Conservation (phyloP, 1,284 basidiomycete genomes). For the Irpex sp. region DNA sequence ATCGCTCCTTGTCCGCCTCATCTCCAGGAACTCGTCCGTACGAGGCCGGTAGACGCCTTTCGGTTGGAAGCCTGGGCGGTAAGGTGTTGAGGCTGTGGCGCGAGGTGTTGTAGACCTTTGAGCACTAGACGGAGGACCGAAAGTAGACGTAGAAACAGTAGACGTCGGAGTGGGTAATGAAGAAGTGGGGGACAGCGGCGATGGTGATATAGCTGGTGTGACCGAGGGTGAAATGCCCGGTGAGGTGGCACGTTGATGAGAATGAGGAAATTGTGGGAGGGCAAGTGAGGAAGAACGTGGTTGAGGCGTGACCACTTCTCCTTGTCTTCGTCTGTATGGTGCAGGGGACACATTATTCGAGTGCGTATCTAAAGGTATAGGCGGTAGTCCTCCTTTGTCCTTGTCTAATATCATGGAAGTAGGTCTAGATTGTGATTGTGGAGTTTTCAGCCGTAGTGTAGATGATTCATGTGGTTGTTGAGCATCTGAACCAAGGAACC, state of each 20-base stretch:
- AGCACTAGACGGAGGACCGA: neutral
- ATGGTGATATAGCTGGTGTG: slow-evolving; percentile 18
- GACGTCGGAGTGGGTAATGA: slow-evolving; percentile 16
- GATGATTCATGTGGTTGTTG: neutral
- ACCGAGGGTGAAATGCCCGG: slow-evolving; percentile 14
- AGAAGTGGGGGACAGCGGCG: slow-evolving; percentile 24
- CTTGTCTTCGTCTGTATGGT: neutral
- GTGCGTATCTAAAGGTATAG: slow-evolving; percentile 16
- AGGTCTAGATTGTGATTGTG: slow-evolving; percentile 18
- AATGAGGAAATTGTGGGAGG: slow-evolving; percentile 18
- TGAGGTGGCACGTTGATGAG: slow-evolving; percentile 22
- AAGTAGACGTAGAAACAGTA: neutral
- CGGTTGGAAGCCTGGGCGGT: slow-evolving; percentile 78
- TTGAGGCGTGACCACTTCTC: neutral
- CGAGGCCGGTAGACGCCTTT: slow-evolving; percentile 67
- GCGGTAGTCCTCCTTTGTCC: slow-evolving; percentile 20
- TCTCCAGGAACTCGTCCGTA: slow-evolving; percentile 74
- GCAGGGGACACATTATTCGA: neutral
- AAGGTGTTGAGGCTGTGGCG: slow-evolving; percentile 41
- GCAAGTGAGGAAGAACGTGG: slow-evolving; percentile 9
- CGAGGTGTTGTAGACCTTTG: slow-evolving; percentile 6
- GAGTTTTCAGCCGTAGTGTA: slow-evolving; percentile 2
- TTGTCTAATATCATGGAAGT: slow-evolving; percentile 17
- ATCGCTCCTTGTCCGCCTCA: slow-evolving; percentile 52
- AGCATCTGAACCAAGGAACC: slow-evolving; percentile 16